Evolutionary conservation across 1,139 yeast species (phyloP), one percentile per base, ranked within the genome.

Genomic region (Blastobotrys persicus): DNA sequence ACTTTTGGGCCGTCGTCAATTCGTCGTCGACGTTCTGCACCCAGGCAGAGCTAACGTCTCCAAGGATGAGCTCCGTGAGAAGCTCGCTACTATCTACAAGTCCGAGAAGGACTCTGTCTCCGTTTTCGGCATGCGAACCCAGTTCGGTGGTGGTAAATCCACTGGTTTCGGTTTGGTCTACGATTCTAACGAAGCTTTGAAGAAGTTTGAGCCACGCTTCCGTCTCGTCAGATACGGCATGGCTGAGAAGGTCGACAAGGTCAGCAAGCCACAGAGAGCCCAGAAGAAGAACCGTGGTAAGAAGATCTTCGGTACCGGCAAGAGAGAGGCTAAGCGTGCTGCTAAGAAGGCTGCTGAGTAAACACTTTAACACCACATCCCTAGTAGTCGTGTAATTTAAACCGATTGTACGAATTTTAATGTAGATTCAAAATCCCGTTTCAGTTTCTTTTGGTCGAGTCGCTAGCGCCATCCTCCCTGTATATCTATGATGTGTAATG

Each of bases 261-360:
- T 96, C 70, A 88, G 97, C 69, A 89, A 98, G 89, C 97, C 91
- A 83, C 98, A 94, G 83, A 89, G 98, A 84, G 94, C 94, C 81
- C 98, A 92, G 86, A 88, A 88, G 91, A 92, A 92, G 92, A 92
- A 92, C 96, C 91, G 98, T 85, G 96, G 88, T 72, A 85, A 85
- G 89, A 92, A 92, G 87, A 77, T 87, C 85, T 88, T 91, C 73
- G 98, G 98, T 85, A 92, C 98, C 71, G 95, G 91, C 73, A 85
- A 81, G 77, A 84, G 88, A 76, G 87, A 86, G 78, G 95, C 96
- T 76, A 88, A 88, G 79, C 69, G 65, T 56, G 57, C 60, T 32
- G 52, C 52, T 32, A 45, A 46, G 49, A 33, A 37, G 41, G 41
- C 41, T 35, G 40, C 45, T 33, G 40, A 32, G 32, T 42, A 42